phyloP scores from a whole-genome alignment of 371 early-diverging fungal species.

The Zychaea mexicana region DNA sequence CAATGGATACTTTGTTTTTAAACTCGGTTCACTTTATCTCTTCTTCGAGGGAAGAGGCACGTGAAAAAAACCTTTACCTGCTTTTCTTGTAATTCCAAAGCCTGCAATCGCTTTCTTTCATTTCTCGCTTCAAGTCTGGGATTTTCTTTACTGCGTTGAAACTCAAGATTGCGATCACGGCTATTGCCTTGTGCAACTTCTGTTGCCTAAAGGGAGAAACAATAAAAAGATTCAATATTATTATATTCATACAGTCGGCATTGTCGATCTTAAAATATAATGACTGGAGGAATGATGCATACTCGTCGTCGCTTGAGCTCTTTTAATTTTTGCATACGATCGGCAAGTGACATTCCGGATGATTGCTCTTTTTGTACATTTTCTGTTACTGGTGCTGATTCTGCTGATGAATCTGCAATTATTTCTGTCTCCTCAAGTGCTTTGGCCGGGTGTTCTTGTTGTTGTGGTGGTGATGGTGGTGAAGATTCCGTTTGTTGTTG shows the following conservation, averaged over 20 bases:
- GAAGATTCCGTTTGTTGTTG: background rate
- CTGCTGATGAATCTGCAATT: background rate
- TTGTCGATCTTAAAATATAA: background rate
- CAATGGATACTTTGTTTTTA: background rate
- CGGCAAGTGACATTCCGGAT: slow-evolving; percentile 10
- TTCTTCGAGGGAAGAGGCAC: background rate
- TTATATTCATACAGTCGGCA: background rate
- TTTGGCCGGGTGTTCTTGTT: background rate
- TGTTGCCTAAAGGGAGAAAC: slow-evolving; percentile 35
- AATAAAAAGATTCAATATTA: background rate
- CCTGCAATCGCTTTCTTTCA: slow-evolving; percentile 77
- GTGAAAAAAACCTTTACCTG: slow-evolving; percentile 37
- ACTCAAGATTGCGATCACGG: slow-evolving; percentile 78
- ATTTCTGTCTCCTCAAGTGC: background rate
- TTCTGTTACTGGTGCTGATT: background rate
- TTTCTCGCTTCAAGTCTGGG: slow-evolving; percentile 61
- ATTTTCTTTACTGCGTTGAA: slow-evolving; percentile 75
- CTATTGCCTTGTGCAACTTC: slow-evolving; percentile 74
- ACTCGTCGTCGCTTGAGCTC: slow-evolving; percentile 28
- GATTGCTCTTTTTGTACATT: background rate
- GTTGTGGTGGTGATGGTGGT: no score
- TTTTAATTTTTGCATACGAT: slow-evolving; percentile 22
- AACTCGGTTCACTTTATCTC: no score
- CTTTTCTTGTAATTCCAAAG: slow-evolving; percentile 64
- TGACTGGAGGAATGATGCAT: background rate